Evolutionary conservation across 2,329 filamentous ascomycete genomes (phyloP).

Genomic region (Fusarium dimerum): DNA sequence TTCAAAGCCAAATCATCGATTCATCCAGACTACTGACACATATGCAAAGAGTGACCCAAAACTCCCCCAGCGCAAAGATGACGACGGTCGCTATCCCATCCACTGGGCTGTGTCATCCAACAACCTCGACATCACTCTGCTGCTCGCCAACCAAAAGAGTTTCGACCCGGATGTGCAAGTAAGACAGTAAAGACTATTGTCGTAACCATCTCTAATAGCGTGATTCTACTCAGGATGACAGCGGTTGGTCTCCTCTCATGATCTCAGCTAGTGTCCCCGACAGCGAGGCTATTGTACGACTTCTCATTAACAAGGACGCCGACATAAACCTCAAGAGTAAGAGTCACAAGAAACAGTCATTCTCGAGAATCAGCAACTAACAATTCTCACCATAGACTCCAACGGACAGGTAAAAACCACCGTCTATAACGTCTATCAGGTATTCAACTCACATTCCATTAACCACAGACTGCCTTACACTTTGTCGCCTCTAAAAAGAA

Average conservation of each 20-base stretch:
- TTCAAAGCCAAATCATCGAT: neutral
- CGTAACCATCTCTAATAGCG: too few species aligned
- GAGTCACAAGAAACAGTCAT: conserved; percentile 5
- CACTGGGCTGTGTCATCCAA: conserved; percentile 95
- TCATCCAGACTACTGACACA: neutral
- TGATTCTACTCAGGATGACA: conserved; percentile 59
- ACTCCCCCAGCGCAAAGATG: conserved; percentile 70
- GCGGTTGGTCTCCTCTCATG: conserved; percentile 84
- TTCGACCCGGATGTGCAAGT: conserved; percentile 87
- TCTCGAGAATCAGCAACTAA: neutral
- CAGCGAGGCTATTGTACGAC: conserved; percentile 65
- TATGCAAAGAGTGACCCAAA: conserved; percentile 72
- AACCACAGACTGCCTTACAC: conserved; percentile 75
- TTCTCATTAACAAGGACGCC: conserved; percentile 69
- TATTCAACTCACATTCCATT: neutral
- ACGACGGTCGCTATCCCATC: conserved; percentile 85
- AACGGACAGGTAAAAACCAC: conserved; percentile 57
- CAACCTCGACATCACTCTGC: conserved; percentile 69
- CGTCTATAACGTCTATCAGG: neutral
- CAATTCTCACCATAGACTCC: conserved; percentile 50
- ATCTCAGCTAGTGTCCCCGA: conserved; percentile 77
- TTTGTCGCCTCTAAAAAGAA: conserved; percentile 91
- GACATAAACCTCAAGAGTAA: conserved; percentile 73
- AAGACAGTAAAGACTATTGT: conserved; percentile 2
- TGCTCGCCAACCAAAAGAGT: conserved; percentile 68